A percentile compares a stretch with the other conserved stretches of the same genome.
Evolutionary conservation across 2,329 filamentous ascomycete species (phyloP).

Genomic region (Scortechinia acanthostroma): DNA sequence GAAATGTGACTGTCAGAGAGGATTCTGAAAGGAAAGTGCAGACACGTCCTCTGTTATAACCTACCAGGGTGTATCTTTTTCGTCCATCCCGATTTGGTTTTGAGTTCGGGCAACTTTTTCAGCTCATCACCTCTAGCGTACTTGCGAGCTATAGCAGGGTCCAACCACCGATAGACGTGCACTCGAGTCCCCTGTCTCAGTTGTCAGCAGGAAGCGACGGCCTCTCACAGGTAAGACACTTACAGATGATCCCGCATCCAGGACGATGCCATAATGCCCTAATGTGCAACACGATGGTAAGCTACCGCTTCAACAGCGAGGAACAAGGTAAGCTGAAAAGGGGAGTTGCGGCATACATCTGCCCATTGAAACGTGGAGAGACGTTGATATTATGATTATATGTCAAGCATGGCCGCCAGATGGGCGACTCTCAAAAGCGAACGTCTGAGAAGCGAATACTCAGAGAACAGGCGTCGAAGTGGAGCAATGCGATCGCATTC

Average conservation of each 20-base stretch:
- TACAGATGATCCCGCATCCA: conserved; percentile 87
- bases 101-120: conserved; percentile 68
- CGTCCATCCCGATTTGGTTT: conserved; percentile 79
- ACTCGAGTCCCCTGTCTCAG: conserved; percentile 69
- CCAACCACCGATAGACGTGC: conserved; percentile 90
- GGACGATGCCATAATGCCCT: conserved; percentile 82
- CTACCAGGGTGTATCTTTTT: conserved; percentile 86
- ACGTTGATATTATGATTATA: neutral
- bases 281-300: neutral
- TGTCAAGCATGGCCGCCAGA: too few relatives aligned
- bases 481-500: too few relatives aligned
- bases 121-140: conserved; percentile 52
- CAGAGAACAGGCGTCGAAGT: too few relatives aligned
- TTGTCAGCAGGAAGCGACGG: neutral
- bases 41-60: too few relatives aligned
- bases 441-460: too few relatives aligned
- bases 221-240: neutral
- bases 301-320: neutral
- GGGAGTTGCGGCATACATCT: neutral
- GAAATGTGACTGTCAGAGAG: conserved; percentile 1
- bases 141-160: conserved; percentile 60
- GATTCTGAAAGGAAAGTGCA: neutral
- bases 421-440: too few relatives aligned
- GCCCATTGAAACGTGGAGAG: neutral
- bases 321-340: neutral